Evolutionary conservation across 2,329 filamentous ascomycete genomes (phyloP), one percentile per base, ranked within the genome.

Genomic region (Beauveria medogensis): DNA sequence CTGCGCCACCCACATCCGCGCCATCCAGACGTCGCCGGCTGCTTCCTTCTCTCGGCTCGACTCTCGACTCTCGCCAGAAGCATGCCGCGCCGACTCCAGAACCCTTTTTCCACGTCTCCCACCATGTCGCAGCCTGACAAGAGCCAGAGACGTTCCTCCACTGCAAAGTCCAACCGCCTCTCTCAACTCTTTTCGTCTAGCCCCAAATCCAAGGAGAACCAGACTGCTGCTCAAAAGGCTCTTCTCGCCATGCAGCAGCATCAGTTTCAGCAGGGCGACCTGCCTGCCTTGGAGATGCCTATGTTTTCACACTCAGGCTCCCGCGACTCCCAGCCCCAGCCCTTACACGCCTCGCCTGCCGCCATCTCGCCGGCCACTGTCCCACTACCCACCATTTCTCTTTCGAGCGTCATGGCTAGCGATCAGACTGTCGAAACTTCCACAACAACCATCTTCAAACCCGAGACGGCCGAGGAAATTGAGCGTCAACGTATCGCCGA

Each of bases 331-430:
- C 60, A 57, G 44, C 34, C 22, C 14, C 57, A 60, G 55, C 55
- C 46, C 30, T 60, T 65, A 62, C 75, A 75, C 63, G 71, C 77
- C 56, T 79, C 83, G 56, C 82, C 86, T 46, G 81, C 83, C 62
- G 82, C 85, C 64, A 88, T 91, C 69, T 87, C 85, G 65, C 83
- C 85, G 62, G 82, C 91, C 47, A 87, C 89, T 62, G 78, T 92
- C 65, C 90, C 91, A 53, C 79, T 97, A 68, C 93, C 93, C 44
- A 93, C 89, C 59, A 97, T 97, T 70, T 96, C 91, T 47, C 82
- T 97, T 61, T 96, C 93, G 14, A 92, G 91, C 47, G 91, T 91
- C 55, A 90, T 86, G 34, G 88, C 85, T 64, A 89, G 90, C 68
- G 82, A 94, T 80, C 75, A 74, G 59, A 86, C 85, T 73, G 89